Evolutionary conservation across 805 yeast species (phyloP).

Genomic region (Schizosaccharomyces cryophilus): DNA sequence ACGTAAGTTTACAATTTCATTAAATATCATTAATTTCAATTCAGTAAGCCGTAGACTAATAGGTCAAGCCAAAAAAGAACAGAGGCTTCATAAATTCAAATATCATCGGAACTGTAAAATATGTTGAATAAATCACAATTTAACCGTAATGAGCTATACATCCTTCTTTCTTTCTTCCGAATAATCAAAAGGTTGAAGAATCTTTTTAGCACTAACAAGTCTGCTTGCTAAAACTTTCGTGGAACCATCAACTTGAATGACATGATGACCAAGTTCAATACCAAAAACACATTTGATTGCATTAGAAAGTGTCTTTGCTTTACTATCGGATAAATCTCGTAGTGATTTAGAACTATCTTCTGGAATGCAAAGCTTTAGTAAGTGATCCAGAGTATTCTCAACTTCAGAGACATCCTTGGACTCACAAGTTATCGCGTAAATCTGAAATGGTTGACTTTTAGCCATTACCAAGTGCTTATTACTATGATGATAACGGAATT

Average conservation of each 20-base stretch:
- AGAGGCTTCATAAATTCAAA: no score
- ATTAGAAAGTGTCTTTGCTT: constrained; percentile 9
- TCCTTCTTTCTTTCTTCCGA: background rate
- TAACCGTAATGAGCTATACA: background rate
- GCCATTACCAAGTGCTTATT: constrained; percentile 46
- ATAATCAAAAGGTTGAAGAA: constrained; percentile 5
- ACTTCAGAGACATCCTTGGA: background rate
- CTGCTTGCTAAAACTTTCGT: constrained; percentile 11
- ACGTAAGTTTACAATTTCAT: no score
- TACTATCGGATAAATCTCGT: constrained; percentile 10
- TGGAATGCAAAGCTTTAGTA: constrained; percentile 5
- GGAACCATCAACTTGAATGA: constrained; percentile 20
- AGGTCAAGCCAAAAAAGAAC: no score
- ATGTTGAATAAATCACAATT: background rate
- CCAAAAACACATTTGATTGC: constrained; percentile 12
- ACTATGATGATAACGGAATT: constrained; percentile 44
- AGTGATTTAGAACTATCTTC: constrained; percentile 8
- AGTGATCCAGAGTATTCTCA: background rate
- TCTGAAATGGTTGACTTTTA: constrained; percentile 41
- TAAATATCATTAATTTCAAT: no score
- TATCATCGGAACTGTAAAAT: background rate
- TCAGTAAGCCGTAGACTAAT: no score
- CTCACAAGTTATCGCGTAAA: constrained; percentile 10
- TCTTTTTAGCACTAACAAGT: constrained; percentile 12
- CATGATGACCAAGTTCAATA: constrained; percentile 19